Conservation (phyloP, 495 filamentous ascomycete genomes). For the Talaromyces ruber region DNA sequence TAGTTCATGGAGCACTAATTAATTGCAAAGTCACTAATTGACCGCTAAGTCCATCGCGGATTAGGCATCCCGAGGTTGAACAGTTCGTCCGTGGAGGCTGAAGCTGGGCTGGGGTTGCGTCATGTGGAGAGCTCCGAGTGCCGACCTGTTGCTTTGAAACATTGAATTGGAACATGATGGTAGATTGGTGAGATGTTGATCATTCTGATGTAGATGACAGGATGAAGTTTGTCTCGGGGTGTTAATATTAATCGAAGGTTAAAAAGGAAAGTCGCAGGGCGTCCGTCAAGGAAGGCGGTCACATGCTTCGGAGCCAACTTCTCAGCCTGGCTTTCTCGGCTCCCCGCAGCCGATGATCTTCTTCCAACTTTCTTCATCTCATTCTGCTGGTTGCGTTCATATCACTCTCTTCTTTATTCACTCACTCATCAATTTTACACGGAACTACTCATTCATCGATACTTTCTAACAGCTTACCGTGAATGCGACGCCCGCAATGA, state of each 20-base stretch:
- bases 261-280: background rate
- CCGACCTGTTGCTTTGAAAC: background rate
- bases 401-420: slow-evolving; percentile 4
- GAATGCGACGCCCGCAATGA: slow-evolving; percentile 21
- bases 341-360: slow-evolving; percentile 8
- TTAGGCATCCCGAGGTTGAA: background rate
- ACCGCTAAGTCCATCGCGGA: background rate
- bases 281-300: slow-evolving; percentile 1
- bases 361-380: slow-evolving; percentile 6
- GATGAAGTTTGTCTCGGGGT: background rate
- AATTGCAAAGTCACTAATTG: background rate
- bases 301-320: slow-evolving; percentile 1
- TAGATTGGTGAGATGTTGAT: background rate
- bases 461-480: background rate
- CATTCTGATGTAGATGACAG: background rate
- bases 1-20: background rate
- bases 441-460: background rate
- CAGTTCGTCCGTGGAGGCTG: background rate
- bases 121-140: background rate
- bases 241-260: background rate
- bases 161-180: background rate
- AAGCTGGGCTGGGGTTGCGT: background rate
- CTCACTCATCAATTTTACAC: background rate
- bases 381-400: slow-evolving; percentile 1
- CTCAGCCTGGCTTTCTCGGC: background rate